These are phyloP conservation scores for Xylaria sp. DNA, from an alignment of 2,329 filamentous ascomycete genomes.

Conservation along the genomic window DNA sequence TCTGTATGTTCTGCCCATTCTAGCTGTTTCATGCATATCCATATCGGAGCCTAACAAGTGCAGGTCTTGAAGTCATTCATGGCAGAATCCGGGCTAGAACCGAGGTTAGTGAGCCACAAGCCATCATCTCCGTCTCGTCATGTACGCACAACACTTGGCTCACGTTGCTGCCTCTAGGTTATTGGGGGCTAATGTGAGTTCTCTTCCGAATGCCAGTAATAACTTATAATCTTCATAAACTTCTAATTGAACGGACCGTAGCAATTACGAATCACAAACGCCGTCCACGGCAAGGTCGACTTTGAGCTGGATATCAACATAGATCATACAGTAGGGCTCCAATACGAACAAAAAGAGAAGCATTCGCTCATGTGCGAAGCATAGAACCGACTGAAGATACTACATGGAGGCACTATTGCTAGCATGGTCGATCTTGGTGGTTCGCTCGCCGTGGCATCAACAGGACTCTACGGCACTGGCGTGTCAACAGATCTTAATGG, in stretches of 20 bases:
- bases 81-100: conserved; percentile 86
- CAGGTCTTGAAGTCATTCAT: conserved; percentile 89
- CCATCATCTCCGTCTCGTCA: neutral
- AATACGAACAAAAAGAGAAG: neutral
- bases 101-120: conserved; percentile 69
- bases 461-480: conserved; percentile 70
- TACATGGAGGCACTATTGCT: conserved; percentile 83
- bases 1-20: conserved; percentile 60
- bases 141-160: neutral
- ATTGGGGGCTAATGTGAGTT: conserved; percentile 56
- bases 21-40: neutral
- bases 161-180: conserved; percentile 47
- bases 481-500: conserved; percentile 74
- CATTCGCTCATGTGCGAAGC: neutral
- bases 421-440: conserved; percentile 77
- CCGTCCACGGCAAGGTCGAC: conserved; percentile 73
- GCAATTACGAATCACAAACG: conserved; percentile 74
- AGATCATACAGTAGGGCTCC: conserved; percentile 74
- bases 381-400: conserved; percentile 79
- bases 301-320: conserved; percentile 81
- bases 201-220: neutral
- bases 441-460: conserved; percentile 73
- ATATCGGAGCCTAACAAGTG: conserved; percentile 11
- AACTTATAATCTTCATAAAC: neutral
- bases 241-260: conserved; percentile 16